Conservation (phyloP, 441 rosid genomes). For the Gossypium gossypioides region DNA sequence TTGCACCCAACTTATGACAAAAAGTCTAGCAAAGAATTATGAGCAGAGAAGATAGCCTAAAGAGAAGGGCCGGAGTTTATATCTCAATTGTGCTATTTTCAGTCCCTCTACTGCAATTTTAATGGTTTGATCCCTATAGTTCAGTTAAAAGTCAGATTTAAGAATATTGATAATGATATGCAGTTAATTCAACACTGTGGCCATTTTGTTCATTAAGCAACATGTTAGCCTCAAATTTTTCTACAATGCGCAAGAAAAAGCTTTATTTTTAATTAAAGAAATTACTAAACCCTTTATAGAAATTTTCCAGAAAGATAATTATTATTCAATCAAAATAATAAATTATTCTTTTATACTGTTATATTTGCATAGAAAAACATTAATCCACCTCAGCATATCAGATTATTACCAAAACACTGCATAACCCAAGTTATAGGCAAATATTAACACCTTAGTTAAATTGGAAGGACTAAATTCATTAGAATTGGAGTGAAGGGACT, state of each 20-base stretch:
- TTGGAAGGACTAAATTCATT: neutral
- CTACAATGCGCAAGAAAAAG: neutral
- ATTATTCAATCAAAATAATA: neutral
- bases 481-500: neutral
- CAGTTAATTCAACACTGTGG: neutral
- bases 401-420: neutral
- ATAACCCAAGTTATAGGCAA: neutral
- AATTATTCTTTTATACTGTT: neutral
- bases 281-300: neutral
- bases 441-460: neutral
- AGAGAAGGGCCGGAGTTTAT: neutral
- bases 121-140: neutral
- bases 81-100: neutral
- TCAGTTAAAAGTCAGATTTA: neutral
- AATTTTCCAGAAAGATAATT: neutral
- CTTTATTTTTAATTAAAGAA: neutral
- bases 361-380: neutral
- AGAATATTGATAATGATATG: neutral
- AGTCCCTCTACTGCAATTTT: neutral
- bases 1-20: neutral
- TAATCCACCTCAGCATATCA: neutral
- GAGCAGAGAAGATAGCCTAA: neutral
- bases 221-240: neutral
- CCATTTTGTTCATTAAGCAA: neutral
- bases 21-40: neutral